Conservation (phyloP, 257 asterid species). For the Solanum etuberosum region DNA sequence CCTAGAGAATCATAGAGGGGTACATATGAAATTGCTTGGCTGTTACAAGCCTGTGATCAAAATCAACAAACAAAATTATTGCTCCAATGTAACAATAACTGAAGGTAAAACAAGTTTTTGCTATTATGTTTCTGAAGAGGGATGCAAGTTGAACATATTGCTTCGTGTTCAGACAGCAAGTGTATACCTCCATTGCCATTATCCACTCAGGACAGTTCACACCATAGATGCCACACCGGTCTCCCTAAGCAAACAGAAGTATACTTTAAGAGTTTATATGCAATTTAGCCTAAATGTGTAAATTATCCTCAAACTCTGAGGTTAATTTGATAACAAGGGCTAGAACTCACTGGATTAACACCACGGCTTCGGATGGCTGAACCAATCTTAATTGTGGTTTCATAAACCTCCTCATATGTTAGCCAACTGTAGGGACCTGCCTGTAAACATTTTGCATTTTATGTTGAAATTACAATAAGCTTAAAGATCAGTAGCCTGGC, state of each 20-base stretch:
- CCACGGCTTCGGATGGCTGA: constrained; percentile 72
- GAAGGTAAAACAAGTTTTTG: background rate
- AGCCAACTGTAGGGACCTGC: constrained; percentile 63
- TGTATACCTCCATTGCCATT: constrained; percentile 73
- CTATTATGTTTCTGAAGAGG: background rate
- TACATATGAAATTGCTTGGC: constrained; percentile 70
- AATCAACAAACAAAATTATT: constrained; percentile 1
- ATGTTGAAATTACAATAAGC: background rate
- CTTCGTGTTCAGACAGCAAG: background rate
- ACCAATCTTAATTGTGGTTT: constrained; percentile 43
- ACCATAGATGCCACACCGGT: constrained; percentile 81
- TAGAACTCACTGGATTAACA: constrained; percentile 48
- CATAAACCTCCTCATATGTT: constrained; percentile 49
- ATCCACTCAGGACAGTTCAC: constrained; percentile 85
- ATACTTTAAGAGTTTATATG: background rate
- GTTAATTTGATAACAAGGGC: background rate
- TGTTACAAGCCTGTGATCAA: constrained; percentile 64
- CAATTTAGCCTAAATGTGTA: background rate
- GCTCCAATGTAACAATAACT: background rate
- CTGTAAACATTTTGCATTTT: constrained; percentile 14
- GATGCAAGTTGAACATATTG: background rate
- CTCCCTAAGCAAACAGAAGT: constrained; percentile 42
- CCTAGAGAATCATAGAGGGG: constrained; percentile 90
- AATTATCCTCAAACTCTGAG: background rate
- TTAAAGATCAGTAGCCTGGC: no score